These are phyloP conservation scores for Populus tomentosa DNA, from an alignment of 441 rosid genomes.

Conservation along the genomic window DNA sequence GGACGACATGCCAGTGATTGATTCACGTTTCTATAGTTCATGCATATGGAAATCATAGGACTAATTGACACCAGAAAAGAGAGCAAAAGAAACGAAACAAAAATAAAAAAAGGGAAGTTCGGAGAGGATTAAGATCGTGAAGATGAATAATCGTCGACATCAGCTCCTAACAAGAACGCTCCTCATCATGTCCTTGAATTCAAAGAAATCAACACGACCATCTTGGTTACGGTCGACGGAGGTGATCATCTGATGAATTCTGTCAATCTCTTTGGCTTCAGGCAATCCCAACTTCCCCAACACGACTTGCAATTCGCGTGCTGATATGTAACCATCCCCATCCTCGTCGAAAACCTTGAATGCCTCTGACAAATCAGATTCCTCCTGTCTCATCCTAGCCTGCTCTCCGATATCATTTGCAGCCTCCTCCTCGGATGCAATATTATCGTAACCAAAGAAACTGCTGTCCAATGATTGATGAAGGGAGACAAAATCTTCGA, in stretches of 20 bases:
- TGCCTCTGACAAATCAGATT: conserved; percentile 70
- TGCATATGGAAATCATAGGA: neutral
- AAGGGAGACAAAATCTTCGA: conserved; percentile 57
- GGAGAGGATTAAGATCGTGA: neutral
- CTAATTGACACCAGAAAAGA: neutral
- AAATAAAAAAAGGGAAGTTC: neutral
- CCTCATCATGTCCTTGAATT: conserved; percentile 92
- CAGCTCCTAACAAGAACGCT: conserved; percentile 38
- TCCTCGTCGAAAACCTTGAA: conserved; percentile 95
- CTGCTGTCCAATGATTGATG: conserved; percentile 57
- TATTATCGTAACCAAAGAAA: conserved; percentile 31
- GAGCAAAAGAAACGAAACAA: neutral
- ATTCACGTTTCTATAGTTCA: neutral
- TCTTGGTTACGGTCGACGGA: conserved; percentile 74
- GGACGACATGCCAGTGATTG: neutral
- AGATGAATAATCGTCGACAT: conserved; percentile 21
- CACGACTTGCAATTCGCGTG: conserved; percentile 66
- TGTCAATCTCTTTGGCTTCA: conserved; percentile 63
- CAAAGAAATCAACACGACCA: conserved; percentile 86
- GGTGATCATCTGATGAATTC: conserved; percentile 73
- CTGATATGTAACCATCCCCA: conserved; percentile 81
- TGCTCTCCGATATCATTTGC: neutral
- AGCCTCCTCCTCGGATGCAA: neutral
- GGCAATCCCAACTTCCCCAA: conserved; percentile 66
- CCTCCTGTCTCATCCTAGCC: conserved; percentile 31